Evolutionary conservation across 192 early-diverging fungal genomes (phyloP).

Genomic region (Coemansia sp.): DNA sequence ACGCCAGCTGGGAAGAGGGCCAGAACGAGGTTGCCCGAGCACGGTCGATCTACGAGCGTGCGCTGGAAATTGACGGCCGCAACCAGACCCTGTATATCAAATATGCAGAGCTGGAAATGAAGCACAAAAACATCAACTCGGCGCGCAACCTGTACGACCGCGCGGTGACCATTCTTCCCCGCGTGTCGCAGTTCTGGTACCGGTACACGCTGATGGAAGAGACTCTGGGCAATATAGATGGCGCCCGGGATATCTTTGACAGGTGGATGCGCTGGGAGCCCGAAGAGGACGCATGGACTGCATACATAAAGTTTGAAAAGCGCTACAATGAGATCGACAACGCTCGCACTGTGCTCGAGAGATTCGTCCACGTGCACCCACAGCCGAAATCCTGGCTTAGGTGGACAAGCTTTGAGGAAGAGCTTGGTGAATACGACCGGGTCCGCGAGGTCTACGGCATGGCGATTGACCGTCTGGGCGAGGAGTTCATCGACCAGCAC

Average conservation of each 20-base stretch:
- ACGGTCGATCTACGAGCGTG: slow-evolving; percentile 88
- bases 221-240: slow-evolving; percentile 84
- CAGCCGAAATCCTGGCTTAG: slow-evolving; percentile 95
- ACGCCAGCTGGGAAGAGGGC: slow-evolving; percentile 94
- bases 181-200: slow-evolving; percentile 86
- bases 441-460: slow-evolving; percentile 83
- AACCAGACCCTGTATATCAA: slow-evolving; percentile 87
- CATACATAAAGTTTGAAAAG: slow-evolving; percentile 93
- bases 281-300: slow-evolving; percentile 86
- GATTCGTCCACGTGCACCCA: slow-evolving; percentile 88
- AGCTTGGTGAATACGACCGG: slow-evolving; percentile 67
- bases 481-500: slow-evolving; percentile 90
- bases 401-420: slow-evolving; percentile 96
- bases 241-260: slow-evolving; percentile 92
- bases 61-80: slow-evolving; percentile 84
- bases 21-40: slow-evolving; percentile 86
- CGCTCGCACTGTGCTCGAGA: slow-evolving; percentile 77
- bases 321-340: slow-evolving; percentile 83
- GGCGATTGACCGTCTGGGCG: slow-evolving; percentile 85
- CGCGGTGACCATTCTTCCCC: slow-evolving; percentile 83
- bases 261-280: slow-evolving; percentile 99
- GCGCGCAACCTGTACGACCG: slow-evolving; percentile 96
- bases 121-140: slow-evolving; percentile 88
- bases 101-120: slow-evolving; percentile 99
- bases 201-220: slow-evolving; percentile 99